phyloP scores from a whole-genome alignment of 1,284 basidiomycete species.

The Leccinum subrobustum region DNA sequence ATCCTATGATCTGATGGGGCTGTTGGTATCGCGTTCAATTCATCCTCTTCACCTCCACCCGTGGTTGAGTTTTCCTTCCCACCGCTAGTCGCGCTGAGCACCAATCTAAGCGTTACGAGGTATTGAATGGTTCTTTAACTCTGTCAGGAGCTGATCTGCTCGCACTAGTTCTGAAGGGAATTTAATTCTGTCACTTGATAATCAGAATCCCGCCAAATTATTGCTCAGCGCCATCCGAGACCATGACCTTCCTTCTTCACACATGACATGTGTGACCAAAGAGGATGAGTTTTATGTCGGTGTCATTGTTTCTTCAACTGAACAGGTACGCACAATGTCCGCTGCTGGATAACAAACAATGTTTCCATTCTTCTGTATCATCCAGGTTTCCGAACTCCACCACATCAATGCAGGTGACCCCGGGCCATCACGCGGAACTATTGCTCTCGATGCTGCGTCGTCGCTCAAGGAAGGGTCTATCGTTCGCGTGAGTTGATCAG shows the following conservation, averaged over 20 bases:
- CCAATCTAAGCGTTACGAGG: conserved; percentile 57
- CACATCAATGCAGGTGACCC: conserved; percentile 72
- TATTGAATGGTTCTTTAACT: conserved; percentile 28
- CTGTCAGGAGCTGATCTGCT: background rate
- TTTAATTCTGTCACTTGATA: conserved; percentile 64
- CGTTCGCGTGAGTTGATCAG: conserved; percentile 53
- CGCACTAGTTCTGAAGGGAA: conserved; percentile 71
- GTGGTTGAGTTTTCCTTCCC: conserved; percentile 45
- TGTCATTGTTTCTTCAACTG: conserved; percentile 33
- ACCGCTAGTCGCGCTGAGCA: conserved; percentile 53
- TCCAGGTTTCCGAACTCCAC: conserved; percentile 47
- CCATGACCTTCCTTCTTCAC: conserved; percentile 34
- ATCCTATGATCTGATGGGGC: conserved; percentile 63
- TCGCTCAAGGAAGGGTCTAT: conserved; percentile 55
- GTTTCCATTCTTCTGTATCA: background rate
- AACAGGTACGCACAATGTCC: conserved; percentile 11
- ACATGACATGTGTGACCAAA: conserved; percentile 37
- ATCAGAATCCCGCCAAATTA: conserved; percentile 67
- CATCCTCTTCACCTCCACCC: conserved; percentile 24
- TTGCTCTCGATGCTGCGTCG: conserved; percentile 65
- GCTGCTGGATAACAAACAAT: background rate
- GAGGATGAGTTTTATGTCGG: conserved; percentile 72
- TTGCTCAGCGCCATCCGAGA: conserved; percentile 61
- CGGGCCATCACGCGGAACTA: conserved; percentile 64
- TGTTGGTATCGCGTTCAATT: conserved; percentile 64